Evolutionary conservation across 2,329 filamentous ascomycete genomes (phyloP).

Genomic region (Eutypella sp.): DNA sequence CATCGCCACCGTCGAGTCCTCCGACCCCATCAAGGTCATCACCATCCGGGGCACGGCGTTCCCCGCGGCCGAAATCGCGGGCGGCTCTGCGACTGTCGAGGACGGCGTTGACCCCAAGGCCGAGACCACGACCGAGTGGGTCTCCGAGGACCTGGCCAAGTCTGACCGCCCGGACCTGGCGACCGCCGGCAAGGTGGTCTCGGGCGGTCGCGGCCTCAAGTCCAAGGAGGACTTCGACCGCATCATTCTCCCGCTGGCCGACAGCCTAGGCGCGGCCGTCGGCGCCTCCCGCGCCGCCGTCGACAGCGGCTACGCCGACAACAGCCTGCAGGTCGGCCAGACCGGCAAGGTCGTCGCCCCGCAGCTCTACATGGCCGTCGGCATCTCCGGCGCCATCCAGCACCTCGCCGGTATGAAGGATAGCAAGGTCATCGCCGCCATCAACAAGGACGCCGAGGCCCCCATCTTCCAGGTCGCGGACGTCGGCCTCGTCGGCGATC

Average conservation of each 20-base stretch:
- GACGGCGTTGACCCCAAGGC: conserved; percentile 80
- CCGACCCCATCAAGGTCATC: conserved; percentile 78
- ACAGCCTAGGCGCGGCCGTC: conserved; percentile 89
- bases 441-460: conserved; percentile 96
- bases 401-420: conserved; percentile 99
- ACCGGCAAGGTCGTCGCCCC: conserved; percentile 98
- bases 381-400: conserved; percentile 96
- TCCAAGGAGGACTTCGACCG: conserved; percentile 97
- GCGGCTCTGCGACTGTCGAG: conserved; percentile 71
- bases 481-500: conserved; percentile 88
- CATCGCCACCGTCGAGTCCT: conserved; percentile 90
- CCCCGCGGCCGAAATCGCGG: conserved; percentile 64
- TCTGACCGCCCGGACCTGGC: conserved; percentile 90
- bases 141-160: conserved; percentile 88
- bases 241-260: conserved; percentile 86
- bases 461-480: conserved; percentile 98
- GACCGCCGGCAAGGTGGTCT: conserved; percentile 85
- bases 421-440: conserved; percentile 97
- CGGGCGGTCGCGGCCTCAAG: conserved; percentile 89
- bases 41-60: conserved; percentile 94
- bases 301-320: conserved; percentile 96
- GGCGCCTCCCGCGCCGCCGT: conserved; percentile 93
- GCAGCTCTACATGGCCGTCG: conserved; percentile 89
- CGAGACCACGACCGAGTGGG: conserved; percentile 73
- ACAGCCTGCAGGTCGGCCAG: conserved; percentile 96